These are phyloP conservation scores for Hemileia vastatrix DNA, from an alignment of 1,284 basidiomycete species.

Conservation along the genomic window DNA sequence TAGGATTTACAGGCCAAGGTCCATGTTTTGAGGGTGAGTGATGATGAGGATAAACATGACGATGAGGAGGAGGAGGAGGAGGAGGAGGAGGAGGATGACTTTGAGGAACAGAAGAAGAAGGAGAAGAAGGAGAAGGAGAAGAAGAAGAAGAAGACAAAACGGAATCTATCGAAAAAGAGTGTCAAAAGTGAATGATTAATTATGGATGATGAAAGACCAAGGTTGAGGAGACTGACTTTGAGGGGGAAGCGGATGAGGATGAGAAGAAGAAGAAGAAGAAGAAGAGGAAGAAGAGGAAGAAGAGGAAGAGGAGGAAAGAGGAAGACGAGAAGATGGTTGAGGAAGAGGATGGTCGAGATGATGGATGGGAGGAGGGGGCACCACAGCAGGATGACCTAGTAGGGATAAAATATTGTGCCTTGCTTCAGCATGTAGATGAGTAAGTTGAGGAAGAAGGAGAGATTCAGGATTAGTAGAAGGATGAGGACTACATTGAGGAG, in stretches of 20 bases:
- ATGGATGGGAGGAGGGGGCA: background rate
- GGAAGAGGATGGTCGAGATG: background rate
- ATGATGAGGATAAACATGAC: too few relatives aligned
- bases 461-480: background rate
- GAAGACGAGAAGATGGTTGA: too few relatives aligned
- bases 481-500: background rate
- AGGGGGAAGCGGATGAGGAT: background rate
- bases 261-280: background rate
- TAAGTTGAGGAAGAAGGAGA: background rate
- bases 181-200: too few relatives aligned
- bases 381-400: slow-evolving; percentile 7
- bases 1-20: background rate
- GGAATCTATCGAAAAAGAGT: too few relatives aligned
- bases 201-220: too few relatives aligned
- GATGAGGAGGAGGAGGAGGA: too few relatives aligned
- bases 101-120: too few relatives aligned
- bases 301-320: too few relatives aligned
- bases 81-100: too few relatives aligned
- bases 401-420: slow-evolving; percentile 13
- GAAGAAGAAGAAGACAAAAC: too few relatives aligned
- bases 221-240: background rate
- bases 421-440: slow-evolving; percentile 5
- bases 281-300: background rate
- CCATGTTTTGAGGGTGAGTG: too few relatives aligned
- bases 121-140: too few relatives aligned